phyloP scores from a whole-genome alignment of 345 rosid genomes.

The Citrus sp. region DNA sequence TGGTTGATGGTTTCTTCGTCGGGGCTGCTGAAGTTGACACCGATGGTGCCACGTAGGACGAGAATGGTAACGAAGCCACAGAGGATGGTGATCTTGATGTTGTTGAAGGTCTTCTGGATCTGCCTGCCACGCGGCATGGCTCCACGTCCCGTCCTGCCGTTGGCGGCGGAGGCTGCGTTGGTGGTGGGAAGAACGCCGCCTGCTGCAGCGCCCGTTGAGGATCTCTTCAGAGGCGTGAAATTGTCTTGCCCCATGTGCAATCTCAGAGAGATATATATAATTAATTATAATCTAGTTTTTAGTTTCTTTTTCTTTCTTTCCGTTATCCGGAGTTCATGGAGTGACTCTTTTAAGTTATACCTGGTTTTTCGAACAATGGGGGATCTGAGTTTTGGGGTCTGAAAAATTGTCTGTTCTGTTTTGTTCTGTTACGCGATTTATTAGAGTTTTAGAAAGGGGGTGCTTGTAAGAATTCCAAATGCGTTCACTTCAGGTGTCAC shows the following conservation, averaged over 20 bases:
- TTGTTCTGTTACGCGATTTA: background rate
- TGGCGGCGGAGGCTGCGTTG: conserved; percentile 25
- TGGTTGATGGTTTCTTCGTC: conserved; percentile 80
- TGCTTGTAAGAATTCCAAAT: no score
- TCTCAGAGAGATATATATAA: background rate
- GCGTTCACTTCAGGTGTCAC: no score
- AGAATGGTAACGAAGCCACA: conserved; percentile 93
- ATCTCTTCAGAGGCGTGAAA: conserved; percentile 63
- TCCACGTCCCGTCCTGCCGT: conserved; percentile 36
- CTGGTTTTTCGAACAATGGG: background rate
- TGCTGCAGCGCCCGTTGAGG: conserved; percentile 25
- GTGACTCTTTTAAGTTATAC: background rate
- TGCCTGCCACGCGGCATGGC: conserved; percentile 65
- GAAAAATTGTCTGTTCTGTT: background rate
- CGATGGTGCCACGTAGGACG: conserved; percentile 92
- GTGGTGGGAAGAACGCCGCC: conserved; percentile 46
- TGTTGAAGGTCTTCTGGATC: conserved; percentile 88
- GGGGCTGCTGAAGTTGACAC: conserved; percentile 65
- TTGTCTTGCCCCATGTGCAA: conserved; percentile 58
- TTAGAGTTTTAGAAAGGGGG: no score
- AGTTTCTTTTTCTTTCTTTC: background rate
- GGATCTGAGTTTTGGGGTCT: background rate
- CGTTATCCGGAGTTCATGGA: background rate
- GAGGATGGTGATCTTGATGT: conserved; percentile 85
- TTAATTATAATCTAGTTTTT: background rate